Evolutionary conservation across 352 stramenopile genomes (phyloP).

Genomic region (Elongisporangium undulatum): DNA sequence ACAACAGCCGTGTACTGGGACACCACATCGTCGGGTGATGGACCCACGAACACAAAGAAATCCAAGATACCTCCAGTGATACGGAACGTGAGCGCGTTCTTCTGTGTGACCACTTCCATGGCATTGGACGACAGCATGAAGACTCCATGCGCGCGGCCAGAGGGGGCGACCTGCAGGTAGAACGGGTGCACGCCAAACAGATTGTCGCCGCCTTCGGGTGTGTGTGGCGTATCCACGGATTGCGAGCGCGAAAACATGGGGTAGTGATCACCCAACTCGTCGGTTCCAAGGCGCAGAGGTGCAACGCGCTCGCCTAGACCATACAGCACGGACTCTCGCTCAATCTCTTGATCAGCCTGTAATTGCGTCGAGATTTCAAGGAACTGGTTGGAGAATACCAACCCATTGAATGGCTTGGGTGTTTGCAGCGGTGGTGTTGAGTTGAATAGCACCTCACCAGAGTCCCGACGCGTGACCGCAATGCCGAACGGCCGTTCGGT

Average conservation of each 20-base stretch:
- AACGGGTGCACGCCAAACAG: conserved; percentile 80
- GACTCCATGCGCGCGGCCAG: conserved; percentile 56
- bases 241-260: conserved; percentile 56
- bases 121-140: conserved; percentile 83
- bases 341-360: conserved; percentile 7
- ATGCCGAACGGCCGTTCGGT: conserved; percentile 69
- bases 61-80: conserved; percentile 79
- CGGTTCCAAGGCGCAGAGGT: conserved; percentile 25
- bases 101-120: conserved; percentile 79
- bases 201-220: conserved; percentile 51
- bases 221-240: conserved; percentile 15
- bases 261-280: conserved; percentile 55
- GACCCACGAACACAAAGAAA: conserved; percentile 72
- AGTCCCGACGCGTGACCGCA: conserved; percentile 46
- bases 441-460: conserved; percentile 78
- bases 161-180: conserved; percentile 49
- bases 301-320: conserved; percentile 71
- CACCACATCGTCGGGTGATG: conserved; percentile 47
- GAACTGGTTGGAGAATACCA: conserved; percentile 87
- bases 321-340: conserved; percentile 45
- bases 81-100: conserved; percentile 67
- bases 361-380: conserved; percentile 81
- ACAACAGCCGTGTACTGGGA: conserved; percentile 74
- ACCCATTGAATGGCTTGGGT: conserved; percentile 39
- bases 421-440: conserved; percentile 57